Base-by-base conservation (phyloP, 768 basidiomycete genomes). In the Mycena pura region DNA sequence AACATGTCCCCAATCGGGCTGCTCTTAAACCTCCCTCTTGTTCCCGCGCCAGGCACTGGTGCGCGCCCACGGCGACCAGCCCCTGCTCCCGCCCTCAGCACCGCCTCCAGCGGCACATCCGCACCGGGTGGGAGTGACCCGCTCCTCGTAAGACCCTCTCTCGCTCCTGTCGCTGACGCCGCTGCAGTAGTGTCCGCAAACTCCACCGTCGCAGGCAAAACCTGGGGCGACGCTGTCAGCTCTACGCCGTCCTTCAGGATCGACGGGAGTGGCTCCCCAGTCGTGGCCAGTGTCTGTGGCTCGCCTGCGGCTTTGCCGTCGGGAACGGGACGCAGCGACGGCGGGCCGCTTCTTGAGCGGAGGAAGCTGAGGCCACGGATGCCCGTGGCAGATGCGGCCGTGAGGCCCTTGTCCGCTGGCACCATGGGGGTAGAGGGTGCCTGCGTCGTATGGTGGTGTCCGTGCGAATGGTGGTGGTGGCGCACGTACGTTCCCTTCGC, bases 341-440 rank as follows among this genome's bases (percentile, higher is more conserved):
- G 77, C 15, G 79, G 79, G 19, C 75, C 77, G 43, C 78, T 80
- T 24, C 65, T 72, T 19, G 79, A 80, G 29, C 76, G 74, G 54
- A 80, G 64, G 53, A 78, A 78, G 46, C 60, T 65, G 24, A 78
- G 63, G 44, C 70, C 69, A 27, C 67, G 72, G 19, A 77, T 63
- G 25, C 63, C 60, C 1, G 40, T 28, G 24, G 51, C 54, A 31
- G 48, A 25, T 8, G 52, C 10, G 15, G 63, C 58, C 11, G 70
- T 70, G 3, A 74, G 64, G 6, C 75, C 70, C 28, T 68, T 76
- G 17, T 66, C 55, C 28, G 61, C 57, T 3, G 72, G 38, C 56
- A 6, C 59, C 17, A 11, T 36, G 15, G 40, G 52, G 47, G 43
- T 44, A 55, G 51, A 65, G 70, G 40, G n/a, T n/a, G n/a, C n/a